These are phyloP conservation scores for Aspergillus cristatus DNA, from an alignment of 495 filamentous ascomycete species.

Conservation along the genomic window DNA sequence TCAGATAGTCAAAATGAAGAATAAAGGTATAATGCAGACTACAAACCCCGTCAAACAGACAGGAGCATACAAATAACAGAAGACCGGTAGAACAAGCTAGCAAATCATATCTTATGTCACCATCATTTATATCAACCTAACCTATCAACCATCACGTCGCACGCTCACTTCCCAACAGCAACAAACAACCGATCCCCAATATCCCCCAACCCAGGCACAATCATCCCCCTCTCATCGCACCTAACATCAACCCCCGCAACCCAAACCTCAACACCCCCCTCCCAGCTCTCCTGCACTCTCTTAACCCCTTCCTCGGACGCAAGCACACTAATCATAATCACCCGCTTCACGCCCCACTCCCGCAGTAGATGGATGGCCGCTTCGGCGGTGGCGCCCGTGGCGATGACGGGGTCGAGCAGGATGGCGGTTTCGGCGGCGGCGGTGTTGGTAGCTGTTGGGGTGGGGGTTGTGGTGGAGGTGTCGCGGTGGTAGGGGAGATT, in stretches of 20 bases:
- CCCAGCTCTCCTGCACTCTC: conserved; percentile 60
- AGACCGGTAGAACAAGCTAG: too few species aligned
- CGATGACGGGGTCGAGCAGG: conserved; percentile 86
- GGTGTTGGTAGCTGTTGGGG: conserved; percentile 20
- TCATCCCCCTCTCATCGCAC: conserved; percentile 72
- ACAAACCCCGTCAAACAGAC: too few species aligned
- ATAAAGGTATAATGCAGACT: too few species aligned
- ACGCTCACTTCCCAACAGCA: conserved; percentile 71
- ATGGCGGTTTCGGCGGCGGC: conserved; percentile 58
- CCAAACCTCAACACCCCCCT: conserved; percentile 62
- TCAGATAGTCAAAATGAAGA: too few species aligned
- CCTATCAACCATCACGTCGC: background rate
- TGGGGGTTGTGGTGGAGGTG: conserved; percentile 20
- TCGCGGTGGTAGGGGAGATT: conserved; percentile 73
- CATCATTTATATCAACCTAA: background rate
- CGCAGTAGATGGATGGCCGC: conserved; percentile 82
- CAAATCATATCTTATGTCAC: too few species aligned
- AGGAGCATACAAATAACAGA: too few species aligned
- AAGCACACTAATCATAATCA: conserved; percentile 71
- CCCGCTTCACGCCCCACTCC: conserved; percentile 81
- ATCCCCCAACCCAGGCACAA: conserved; percentile 84
- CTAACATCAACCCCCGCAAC: conserved; percentile 68
- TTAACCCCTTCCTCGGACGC: conserved; percentile 57
- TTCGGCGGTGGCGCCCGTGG: conserved; percentile 80
- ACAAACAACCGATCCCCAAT: conserved; percentile 89